Evolutionary conservation across 2,329 filamentous ascomycete genomes (phyloP).

Genomic region (Venturia nashicola): DNA sequence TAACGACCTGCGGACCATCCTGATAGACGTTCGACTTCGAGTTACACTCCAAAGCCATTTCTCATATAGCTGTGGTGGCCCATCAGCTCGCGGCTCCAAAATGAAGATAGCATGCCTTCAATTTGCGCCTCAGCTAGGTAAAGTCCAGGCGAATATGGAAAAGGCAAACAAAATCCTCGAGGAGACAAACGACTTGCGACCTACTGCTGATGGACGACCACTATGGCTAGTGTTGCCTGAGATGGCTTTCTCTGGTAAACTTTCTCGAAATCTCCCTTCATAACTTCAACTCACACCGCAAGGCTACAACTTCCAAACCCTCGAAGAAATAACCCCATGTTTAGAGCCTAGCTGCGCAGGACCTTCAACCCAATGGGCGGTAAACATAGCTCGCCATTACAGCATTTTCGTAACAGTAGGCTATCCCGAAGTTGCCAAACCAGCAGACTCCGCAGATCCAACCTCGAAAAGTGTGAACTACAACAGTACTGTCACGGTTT

Average conservation of each 20-base stretch:
- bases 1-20: background rate
- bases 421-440: conserved; percentile 49
- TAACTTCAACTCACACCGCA: conserved; percentile 6
- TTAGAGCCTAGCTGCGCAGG: conserved; percentile 56
- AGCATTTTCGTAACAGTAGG: conserved; percentile 58
- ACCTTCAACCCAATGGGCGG: conserved; percentile 59
- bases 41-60: background rate
- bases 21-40: background rate
- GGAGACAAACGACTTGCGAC: conserved; percentile 30
- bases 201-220: conserved; percentile 7
- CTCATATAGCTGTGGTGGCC: background rate
- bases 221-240: conserved; percentile 61
- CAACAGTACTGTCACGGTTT: conserved; percentile 47
- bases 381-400: conserved; percentile 51
- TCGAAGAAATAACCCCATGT: conserved; percentile 54
- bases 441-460: background rate
- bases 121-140: conserved; percentile 58
- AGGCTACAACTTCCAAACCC: conserved; percentile 68
- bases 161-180: conserved; percentile 53
- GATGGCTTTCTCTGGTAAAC: conserved; percentile 57
- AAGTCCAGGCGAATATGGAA: conserved; percentile 57
- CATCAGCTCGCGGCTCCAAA: conserved; percentile 13
- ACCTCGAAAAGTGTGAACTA: conserved; percentile 28
- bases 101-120: conserved; percentile 62
- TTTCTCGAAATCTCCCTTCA: conserved; percentile 4